These are phyloP conservation scores for Ceratocystis diversiconidia DNA, from an alignment of 2,329 filamentous ascomycete genomes.

Conservation along the genomic window DNA sequence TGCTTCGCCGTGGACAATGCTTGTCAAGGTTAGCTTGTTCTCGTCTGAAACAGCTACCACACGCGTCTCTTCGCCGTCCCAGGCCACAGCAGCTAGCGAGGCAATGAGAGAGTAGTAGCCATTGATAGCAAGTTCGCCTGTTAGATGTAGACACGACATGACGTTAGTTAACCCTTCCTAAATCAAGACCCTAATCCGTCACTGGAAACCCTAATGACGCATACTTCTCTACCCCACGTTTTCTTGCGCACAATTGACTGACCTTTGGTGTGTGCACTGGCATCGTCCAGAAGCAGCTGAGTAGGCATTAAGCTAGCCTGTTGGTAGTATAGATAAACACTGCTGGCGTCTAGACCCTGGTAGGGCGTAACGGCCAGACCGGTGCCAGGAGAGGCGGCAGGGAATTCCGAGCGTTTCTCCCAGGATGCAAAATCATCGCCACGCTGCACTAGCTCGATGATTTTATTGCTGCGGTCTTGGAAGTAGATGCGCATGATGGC, in stretches of 20 bases:
- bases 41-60: slow-evolving; percentile 16
- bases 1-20: slow-evolving; percentile 14
- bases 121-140: slow-evolving; percentile 17
- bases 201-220: background rate
- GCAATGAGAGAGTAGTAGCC: slow-evolving; percentile 17
- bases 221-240: background rate
- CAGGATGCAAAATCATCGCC: slow-evolving; percentile 17
- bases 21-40: slow-evolving; percentile 17
- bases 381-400: slow-evolving; percentile 15
- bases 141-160: background rate
- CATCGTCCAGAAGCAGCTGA: slow-evolving; percentile 15
- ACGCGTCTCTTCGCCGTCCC: slow-evolving; percentile 16
- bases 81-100: slow-evolving; percentile 15
- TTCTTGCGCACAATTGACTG: background rate
- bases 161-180: background rate
- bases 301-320: slow-evolving; percentile 14
- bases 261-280: slow-evolving; percentile 12
- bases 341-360: slow-evolving; percentile 14
- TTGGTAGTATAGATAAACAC: slow-evolving; percentile 16
- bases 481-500: slow-evolving; percentile 16
- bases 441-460: slow-evolving; percentile 17
- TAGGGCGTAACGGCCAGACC: slow-evolving; percentile 15
- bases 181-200: background rate
- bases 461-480: slow-evolving; percentile 17
- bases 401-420: slow-evolving; percentile 15